Conservation (phyloP, 2,329 filamentous ascomycete genomes). For the Ambrosiella beaveri region DNA sequence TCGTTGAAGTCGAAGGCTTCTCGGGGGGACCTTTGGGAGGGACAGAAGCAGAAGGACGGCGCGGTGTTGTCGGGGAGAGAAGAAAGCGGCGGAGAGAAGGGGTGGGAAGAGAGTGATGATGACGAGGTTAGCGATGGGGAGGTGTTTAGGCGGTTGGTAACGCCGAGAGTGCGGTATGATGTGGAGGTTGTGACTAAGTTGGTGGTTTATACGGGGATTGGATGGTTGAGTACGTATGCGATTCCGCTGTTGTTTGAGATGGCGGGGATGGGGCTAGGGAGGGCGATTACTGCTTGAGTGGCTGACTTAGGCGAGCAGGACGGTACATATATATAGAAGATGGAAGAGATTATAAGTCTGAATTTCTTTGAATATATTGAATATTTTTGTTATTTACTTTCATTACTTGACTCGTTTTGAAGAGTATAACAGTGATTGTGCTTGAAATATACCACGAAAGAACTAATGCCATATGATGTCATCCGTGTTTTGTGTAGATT, state of each 20-base stretch:
- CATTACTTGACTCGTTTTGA: too few relatives aligned
- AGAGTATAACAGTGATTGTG: too few relatives aligned
- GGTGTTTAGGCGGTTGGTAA: constrained; percentile 69
- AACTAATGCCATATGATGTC: too few relatives aligned
- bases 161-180: constrained; percentile 83
- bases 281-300: not conserved
- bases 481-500: too few relatives aligned
- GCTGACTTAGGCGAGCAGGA: too few relatives aligned
- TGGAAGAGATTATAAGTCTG: too few relatives aligned
- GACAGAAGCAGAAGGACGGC: constrained; percentile 17
- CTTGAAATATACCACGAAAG: too few relatives aligned
- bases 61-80: not conserved
- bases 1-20: constrained; percentile 25
- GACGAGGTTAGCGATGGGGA: constrained; percentile 50
- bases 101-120: constrained; percentile 23
- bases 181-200: constrained; percentile 97
- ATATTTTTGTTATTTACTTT: too few relatives aligned
- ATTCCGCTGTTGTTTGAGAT: constrained; percentile 56
- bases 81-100: not conserved
- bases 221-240: constrained; percentile 60
- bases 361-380: too few relatives aligned
- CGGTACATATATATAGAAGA: too few relatives aligned
- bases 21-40: not conserved
- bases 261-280: constrained; percentile 30
- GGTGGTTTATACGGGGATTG: constrained; percentile 85